Evolutionary conservation across 2,329 filamentous ascomycete genomes (phyloP).

Genomic region (Thielaviopsis ethacetica): DNA sequence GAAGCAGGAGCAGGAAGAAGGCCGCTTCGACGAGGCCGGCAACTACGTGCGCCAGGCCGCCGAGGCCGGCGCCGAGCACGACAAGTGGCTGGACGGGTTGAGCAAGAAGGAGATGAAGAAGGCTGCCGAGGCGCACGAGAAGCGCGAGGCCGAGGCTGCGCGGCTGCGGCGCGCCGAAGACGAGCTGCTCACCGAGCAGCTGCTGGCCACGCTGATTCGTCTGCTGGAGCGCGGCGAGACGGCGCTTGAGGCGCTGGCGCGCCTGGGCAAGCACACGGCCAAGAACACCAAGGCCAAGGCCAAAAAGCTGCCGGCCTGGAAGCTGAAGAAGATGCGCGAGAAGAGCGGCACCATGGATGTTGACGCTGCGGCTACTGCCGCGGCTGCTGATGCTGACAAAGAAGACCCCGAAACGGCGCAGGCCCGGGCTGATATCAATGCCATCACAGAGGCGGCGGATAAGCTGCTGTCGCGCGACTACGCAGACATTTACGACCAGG

Average conservation of each 20-base stretch:
- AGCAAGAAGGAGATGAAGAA: conserved; percentile 87
- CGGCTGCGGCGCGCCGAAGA: conserved; percentile 61
- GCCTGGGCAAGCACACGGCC: conserved; percentile 53
- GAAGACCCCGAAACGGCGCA: conserved; percentile 53
- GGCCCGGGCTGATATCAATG: conserved; percentile 59
- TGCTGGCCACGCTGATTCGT: conserved; percentile 56
- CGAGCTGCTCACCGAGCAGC: conserved; percentile 52
- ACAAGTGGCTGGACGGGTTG: conserved; percentile 81
- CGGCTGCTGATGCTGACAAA: conserved; percentile 53
- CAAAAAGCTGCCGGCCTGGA: conserved; percentile 47
- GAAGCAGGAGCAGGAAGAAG: conserved; percentile 76
- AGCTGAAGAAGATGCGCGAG: conserved; percentile 50
- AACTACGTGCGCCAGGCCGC: conserved; percentile 82
- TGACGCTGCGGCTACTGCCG: conserved; percentile 33
- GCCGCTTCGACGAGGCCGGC: conserved; percentile 74
- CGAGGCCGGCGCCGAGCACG: conserved; percentile 80
- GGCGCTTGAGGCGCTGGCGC: conserved; percentile 68
- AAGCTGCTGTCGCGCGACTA: conserved; percentile 69
- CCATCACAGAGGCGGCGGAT: conserved; percentile 80
- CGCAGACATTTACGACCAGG: conserved; percentile 79
- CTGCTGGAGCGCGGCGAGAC: conserved; percentile 70
- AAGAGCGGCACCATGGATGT: conserved; percentile 51
- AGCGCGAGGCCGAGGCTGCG: conserved; percentile 60
- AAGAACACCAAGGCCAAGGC: conserved; percentile 29
- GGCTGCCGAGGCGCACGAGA: conserved; percentile 75